A percentile compares a stretch with the other conserved stretches of the same genome.
Conservation (phyloP, 2,329 filamentous ascomycete species). For the Neopestalotiopsis clavispora region DNA sequence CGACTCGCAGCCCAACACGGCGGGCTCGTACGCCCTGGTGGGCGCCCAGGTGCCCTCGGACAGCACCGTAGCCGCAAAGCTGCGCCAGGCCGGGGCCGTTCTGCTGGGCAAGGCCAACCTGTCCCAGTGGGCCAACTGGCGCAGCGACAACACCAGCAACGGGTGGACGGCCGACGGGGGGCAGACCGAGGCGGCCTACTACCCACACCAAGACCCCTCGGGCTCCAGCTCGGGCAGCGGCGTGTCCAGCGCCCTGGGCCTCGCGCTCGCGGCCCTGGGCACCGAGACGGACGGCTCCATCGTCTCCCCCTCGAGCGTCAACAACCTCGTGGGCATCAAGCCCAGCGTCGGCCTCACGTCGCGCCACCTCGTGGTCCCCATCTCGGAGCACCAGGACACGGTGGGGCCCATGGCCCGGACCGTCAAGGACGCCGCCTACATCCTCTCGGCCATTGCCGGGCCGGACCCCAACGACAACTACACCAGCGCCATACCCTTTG, state of each 20-base stretch:
- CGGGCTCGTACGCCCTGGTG: slow-evolving; percentile 67
- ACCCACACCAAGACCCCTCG: slow-evolving; percentile 63
- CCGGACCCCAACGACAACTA: slow-evolving; percentile 66
- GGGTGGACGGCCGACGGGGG: slow-evolving; percentile 71
- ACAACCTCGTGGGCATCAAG: slow-evolving; percentile 70
- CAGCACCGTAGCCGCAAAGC: slow-evolving; percentile 61
- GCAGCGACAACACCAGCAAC: slow-evolving; percentile 60
- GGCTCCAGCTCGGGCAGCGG: slow-evolving; percentile 68
- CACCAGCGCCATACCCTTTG: slow-evolving; percentile 63
- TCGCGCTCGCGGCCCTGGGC: slow-evolving; percentile 62
- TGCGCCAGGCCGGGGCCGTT: slow-evolving; percentile 64
- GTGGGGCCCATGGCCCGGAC: slow-evolving; percentile 69
- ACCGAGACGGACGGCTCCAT: slow-evolving; percentile 70
- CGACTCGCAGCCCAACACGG: slow-evolving; percentile 66
- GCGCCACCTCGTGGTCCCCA: slow-evolving; percentile 67
- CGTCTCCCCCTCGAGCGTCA: slow-evolving; percentile 54
- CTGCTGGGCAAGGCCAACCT: slow-evolving; percentile 71
- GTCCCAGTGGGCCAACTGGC: slow-evolving; percentile 68
- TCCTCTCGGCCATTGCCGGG: slow-evolving; percentile 68
- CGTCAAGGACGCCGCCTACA: slow-evolving; percentile 67
- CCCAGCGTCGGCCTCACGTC: slow-evolving; percentile 70
- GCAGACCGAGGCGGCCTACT: slow-evolving; percentile 66
- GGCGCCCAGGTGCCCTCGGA: slow-evolving; percentile 63
- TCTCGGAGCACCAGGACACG: slow-evolving; percentile 68
- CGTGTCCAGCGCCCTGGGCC: slow-evolving; percentile 61